Conservation (phyloP, 2,329 filamentous ascomycete species). For the Trichocomaceae sp. region DNA sequence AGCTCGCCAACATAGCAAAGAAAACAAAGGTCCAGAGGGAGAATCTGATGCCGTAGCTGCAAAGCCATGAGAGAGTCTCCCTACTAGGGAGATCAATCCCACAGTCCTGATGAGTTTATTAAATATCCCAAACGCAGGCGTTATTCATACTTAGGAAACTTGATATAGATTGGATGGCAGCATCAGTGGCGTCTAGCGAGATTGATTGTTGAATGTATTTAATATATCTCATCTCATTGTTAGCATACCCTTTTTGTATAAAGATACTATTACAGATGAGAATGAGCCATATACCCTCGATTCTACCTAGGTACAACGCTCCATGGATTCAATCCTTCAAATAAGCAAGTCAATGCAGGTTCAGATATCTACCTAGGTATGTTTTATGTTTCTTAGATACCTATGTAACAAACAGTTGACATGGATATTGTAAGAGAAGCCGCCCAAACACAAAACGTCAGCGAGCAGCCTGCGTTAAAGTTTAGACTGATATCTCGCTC, state of each 20-base stretch:
- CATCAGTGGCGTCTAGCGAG: constrained; percentile 10
- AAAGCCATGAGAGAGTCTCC: background rate
- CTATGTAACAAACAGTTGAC: background rate
- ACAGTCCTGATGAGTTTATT: background rate
- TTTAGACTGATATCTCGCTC: background rate
- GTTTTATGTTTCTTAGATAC: too few relatives aligned
- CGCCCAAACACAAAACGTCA: background rate
- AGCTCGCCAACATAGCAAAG: background rate
- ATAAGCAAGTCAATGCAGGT: background rate
- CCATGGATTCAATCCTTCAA: background rate
- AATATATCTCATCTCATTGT: constrained; percentile 9
- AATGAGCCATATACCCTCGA: background rate
- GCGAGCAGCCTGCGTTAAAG: background rate
- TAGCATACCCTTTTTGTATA: background rate
- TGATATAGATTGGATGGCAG: constrained; percentile 8
- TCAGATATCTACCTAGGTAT: too few relatives aligned
- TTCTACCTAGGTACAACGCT: background rate
- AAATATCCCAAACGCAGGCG: constrained; percentile 2
- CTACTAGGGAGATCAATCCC: background rate
- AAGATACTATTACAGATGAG: background rate
- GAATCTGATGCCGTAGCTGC: background rate
- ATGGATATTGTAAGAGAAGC: background rate
- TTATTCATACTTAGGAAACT: constrained; percentile 1
- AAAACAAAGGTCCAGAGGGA: background rate
- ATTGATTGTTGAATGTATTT: background rate